A percentile compares a stretch with the other conserved stretches of the same genome.
Conservation (phyloP, 1,284 basidiomycete genomes). For the Ganoderma lucidum region DNA sequence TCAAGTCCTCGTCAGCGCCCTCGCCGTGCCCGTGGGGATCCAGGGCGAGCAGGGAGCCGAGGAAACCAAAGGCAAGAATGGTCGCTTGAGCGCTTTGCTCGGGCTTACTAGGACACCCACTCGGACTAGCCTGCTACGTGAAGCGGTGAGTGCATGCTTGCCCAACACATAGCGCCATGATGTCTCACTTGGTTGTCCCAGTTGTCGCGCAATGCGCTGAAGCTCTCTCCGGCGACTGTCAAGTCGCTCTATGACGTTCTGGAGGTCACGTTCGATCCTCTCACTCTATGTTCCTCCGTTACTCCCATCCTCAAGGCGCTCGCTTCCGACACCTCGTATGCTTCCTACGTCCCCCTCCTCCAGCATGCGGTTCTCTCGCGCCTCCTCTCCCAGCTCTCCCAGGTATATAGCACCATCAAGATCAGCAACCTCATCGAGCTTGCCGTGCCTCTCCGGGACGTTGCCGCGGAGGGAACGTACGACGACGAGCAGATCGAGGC, state of each 20-base stretch:
- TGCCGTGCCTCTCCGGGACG: conserved; percentile 75
- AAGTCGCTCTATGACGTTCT: conserved; percentile 91
- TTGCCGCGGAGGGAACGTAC: conserved; percentile 56
- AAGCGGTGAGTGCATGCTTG: conserved; percentile 70
- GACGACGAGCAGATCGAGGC: conserved; percentile 86
- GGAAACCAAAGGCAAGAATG: conserved; percentile 80
- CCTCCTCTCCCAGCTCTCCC: conserved; percentile 92
- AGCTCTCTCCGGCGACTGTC: conserved; percentile 79
- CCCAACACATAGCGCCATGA: conserved; percentile 8
- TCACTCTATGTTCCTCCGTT: conserved; percentile 86
- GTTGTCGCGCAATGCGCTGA: conserved; percentile 88
- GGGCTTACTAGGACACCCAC: conserved; percentile 90
- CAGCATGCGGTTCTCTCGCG: conserved; percentile 94
- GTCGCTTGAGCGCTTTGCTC: conserved; percentile 86
- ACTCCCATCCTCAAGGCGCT: conserved; percentile 84
- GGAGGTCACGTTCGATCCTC: conserved; percentile 95
- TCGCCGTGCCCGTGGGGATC: conserved; percentile 91
- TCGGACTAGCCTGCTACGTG: conserved; percentile 83
- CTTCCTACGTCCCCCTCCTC: conserved; percentile 89
- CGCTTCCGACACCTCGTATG: conserved; percentile 63
- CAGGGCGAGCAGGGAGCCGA: conserved; percentile 65
- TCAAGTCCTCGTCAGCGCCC: conserved; percentile 91
- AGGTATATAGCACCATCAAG: conserved; percentile 93
- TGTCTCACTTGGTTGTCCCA: conserved; percentile 39
- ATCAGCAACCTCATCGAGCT: conserved; percentile 81